Base-by-base conservation (phyloP, 306 rosid species). In the Clitoria ternatea region DNA sequence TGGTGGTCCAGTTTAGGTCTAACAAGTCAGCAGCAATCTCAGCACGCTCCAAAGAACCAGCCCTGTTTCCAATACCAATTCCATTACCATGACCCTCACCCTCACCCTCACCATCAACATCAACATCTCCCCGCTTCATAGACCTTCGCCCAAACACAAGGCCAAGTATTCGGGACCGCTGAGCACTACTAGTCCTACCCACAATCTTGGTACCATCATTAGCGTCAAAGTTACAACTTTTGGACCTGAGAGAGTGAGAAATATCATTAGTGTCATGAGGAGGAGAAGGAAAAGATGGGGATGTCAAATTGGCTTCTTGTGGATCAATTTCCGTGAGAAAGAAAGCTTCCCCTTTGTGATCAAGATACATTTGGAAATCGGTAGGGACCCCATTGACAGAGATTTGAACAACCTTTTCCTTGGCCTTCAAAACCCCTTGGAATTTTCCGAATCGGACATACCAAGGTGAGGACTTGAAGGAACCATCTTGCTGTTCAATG, bases 381-480 rank as follows among this genome's bases (percentile, higher is more conserved):
- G 96, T 83, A 7, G 85, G 85, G 4, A 63, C 85, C 9, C 83
- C 99, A 81, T 95, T 91, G 8, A 95, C 99, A 71, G 54, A 43
- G 44, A 95, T 81, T 10, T 60, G 74, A 20, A 95, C 88, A 9
- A 87, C 77, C 53, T 82, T 91, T 78, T 95, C 99, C 72, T 65
- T 87, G 0, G 92, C 54, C 69, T 88, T 95, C 76, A 95, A 78
- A 82, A 91, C 92, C 35, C 99, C 99, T 66, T 89, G 99, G 75
- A 91, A 95, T 72, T 91, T 95, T 8, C 97, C 99, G 49, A 95
- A 91, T 74, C 89, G 82, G 6, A 95, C 90, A 62, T 87, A 87
- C 99, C 99, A 95, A 2, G 96, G 96, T 0, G 97, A 95, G 0
- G 99, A 95, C 76, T 89, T 95, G 80, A 81, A 87, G 70, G 84